Evolutionary conservation across 2,329 filamentous ascomycete species (phyloP).

Genomic region (Parasarocladium wereldwijsianum): DNA sequence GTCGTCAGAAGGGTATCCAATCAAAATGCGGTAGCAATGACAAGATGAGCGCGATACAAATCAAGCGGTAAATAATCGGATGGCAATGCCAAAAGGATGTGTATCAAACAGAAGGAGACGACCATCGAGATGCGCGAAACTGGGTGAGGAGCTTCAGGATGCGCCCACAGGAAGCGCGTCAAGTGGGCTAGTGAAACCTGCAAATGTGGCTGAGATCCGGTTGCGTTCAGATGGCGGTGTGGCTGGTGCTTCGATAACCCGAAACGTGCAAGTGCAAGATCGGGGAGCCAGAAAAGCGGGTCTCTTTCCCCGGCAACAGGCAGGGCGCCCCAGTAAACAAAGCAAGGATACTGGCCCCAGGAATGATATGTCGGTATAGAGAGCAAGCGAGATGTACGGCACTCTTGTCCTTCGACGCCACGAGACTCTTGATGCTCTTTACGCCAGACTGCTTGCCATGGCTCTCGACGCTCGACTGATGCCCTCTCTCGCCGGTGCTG

Average conservation of each 20-base stretch:
- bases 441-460: slow-evolving; percentile 24
- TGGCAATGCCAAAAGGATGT: too few relatives aligned
- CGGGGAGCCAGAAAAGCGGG: slow-evolving; percentile 1
- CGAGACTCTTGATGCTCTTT: slow-evolving; percentile 23
- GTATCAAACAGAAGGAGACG: too few relatives aligned
- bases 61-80: too few relatives aligned
- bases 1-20: too few relatives aligned
- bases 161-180: not conserved
- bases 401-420: slow-evolving; percentile 25
- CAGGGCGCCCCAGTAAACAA: slow-evolving; percentile 20
- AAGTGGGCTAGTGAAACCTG: not conserved
- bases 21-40: too few relatives aligned
- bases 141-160: slow-evolving; percentile 3
- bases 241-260: too few relatives aligned
- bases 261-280: not conserved
- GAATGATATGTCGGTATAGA: too few relatives aligned
- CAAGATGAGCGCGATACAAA: too few relatives aligned
- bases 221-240: too few relatives aligned
- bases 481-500: slow-evolving; percentile 17
- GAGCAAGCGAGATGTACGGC: slow-evolving; percentile 19
- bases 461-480: slow-evolving; percentile 28
- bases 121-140: too few relatives aligned
- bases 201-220: too few relatives aligned
- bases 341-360: too few relatives aligned
- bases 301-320: slow-evolving; percentile 20